Evolutionary conservation across 192 early-diverging fungal genomes (phyloP).

Genomic region (Linnemannia schmuckeri): DNA sequence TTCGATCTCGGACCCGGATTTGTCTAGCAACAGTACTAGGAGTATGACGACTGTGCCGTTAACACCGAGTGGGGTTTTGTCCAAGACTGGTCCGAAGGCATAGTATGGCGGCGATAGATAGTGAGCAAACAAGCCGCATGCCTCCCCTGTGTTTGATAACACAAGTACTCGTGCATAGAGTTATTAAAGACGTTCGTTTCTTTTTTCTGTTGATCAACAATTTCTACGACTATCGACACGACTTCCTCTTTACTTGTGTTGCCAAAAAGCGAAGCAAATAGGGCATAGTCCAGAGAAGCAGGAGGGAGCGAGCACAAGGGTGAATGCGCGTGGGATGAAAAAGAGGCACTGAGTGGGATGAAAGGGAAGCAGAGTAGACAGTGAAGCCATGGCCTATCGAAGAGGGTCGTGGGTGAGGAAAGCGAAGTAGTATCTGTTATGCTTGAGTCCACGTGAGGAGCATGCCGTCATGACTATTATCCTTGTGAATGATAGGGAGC

Average conservation of each 20-base stretch:
- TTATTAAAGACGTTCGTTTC: neutral
- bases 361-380: no score
- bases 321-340: neutral
- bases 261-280: neutral
- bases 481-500: neutral
- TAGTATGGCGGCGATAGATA: neutral
- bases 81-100: neutral
- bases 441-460: neutral
- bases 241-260: neutral
- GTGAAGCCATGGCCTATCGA: neutral
- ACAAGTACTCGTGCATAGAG: neutral
- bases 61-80: conserved; percentile 1
- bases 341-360: no score
- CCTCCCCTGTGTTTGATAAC: conserved; percentile 14
- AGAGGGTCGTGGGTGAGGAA: neutral
- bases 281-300: neutral
- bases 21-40: no score
- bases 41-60: neutral
- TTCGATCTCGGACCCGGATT: neutral
- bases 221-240: neutral
- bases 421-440: neutral
- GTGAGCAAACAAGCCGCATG: neutral
- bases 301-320: no score
- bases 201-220: neutral
- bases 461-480: neutral